Percentiles rank a stretch among this genome's conserved stretches.
Evolutionary conservation across 495 filamentous ascomycete species (phyloP).

Genomic region (Bacidia rubella): DNA sequence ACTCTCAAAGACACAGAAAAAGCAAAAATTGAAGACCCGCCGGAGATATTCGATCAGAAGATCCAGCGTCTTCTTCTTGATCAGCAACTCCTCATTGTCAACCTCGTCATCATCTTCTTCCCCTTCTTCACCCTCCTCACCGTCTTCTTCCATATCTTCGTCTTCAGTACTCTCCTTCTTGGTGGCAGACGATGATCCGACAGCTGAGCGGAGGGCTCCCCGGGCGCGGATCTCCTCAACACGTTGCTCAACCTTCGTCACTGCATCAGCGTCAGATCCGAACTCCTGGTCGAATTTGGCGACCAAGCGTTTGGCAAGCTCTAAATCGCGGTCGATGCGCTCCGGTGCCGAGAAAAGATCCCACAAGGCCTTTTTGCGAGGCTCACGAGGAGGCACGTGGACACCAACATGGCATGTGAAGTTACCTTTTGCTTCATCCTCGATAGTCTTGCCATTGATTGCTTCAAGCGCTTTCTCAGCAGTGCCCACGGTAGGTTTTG

Average conservation of each 20-base stretch:
- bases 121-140: slow-evolving; percentile 66
- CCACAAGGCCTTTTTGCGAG: slow-evolving; percentile 93
- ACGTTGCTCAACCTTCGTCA: slow-evolving; percentile 65
- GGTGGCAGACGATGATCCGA: slow-evolving; percentile 36
- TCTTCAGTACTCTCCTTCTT: slow-evolving; percentile 54
- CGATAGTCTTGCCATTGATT: slow-evolving; percentile 91
- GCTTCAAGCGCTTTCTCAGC: slow-evolving; percentile 81
- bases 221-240: slow-evolving; percentile 65
- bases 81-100: slow-evolving; percentile 77
- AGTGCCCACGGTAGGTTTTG: slow-evolving; percentile 27
- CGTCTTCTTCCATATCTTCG: slow-evolving; percentile 58
- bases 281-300: slow-evolving; percentile 71
- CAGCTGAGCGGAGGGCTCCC: slow-evolving; percentile 59
- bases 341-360: slow-evolving; percentile 88
- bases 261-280: slow-evolving; percentile 50
- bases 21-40: slow-evolving; percentile 95
- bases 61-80: slow-evolving; percentile 93
- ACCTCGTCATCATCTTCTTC: slow-evolving; percentile 63
- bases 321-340: slow-evolving; percentile 71
- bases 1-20: slow-evolving; percentile 97
- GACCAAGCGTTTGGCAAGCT: slow-evolving; percentile 61
- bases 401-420: slow-evolving; percentile 96
- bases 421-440: slow-evolving; percentile 81
- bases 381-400: slow-evolving; percentile 72
- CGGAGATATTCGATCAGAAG: slow-evolving; percentile 92